These are phyloP conservation scores for Venturia pyrina DNA, from an alignment of 2,329 filamentous ascomycete genomes.

Conservation along the genomic window DNA sequence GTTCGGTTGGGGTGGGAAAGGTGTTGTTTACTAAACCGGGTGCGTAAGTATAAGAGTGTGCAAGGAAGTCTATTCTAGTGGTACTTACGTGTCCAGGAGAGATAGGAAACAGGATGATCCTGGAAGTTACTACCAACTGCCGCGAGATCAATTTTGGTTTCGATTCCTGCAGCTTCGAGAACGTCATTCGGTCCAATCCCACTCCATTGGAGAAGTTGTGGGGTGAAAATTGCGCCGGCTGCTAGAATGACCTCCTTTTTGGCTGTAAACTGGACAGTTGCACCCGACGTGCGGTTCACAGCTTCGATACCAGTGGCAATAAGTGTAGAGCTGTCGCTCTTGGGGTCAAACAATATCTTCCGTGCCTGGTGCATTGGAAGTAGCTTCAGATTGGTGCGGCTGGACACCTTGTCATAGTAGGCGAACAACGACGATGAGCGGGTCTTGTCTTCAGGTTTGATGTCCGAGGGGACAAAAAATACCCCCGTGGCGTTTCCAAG, in stretches of 20 bases:
- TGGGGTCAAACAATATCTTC: background rate
- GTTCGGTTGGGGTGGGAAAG: background rate
- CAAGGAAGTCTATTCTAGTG: background rate
- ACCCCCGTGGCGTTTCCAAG: background rate
- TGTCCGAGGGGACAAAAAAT: background rate
- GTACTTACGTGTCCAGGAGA: background rate
- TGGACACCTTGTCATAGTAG: background rate
- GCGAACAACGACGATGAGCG: background rate
- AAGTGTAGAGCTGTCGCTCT: background rate
- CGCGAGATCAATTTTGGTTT: background rate
- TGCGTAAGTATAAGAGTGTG: background rate
- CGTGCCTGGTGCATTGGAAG: background rate
- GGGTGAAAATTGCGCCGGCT: slow-evolving; percentile 7
- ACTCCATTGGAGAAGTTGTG: slow-evolving; percentile 11
- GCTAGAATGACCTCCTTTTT: slow-evolving; percentile 12
- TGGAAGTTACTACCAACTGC: slow-evolving; percentile 12
- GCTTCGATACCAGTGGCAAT: background rate
- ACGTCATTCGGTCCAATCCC: slow-evolving; percentile 6
- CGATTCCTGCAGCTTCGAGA: slow-evolving; percentile 1
- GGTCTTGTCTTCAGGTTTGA: background rate
- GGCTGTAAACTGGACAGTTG: background rate
- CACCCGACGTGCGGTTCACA: background rate
- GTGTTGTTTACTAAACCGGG: background rate
- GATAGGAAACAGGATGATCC: background rate
- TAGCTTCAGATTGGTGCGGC: background rate